phyloP scores from a whole-genome alignment of 148 eudicot genomes.

The Hydrangea macrophylla region DNA sequence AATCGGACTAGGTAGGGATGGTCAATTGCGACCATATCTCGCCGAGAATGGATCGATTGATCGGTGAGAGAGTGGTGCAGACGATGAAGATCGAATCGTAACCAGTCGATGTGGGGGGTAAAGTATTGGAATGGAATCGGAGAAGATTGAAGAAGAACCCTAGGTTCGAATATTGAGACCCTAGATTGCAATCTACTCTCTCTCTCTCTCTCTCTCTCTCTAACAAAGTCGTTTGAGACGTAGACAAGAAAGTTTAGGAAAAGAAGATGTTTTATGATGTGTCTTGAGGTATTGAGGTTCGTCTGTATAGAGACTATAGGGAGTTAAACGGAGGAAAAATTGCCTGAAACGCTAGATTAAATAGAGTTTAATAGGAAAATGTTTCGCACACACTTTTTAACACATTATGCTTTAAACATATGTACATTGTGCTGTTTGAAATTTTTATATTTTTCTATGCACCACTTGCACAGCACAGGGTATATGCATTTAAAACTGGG shows the following conservation, averaged over 20 bases:
- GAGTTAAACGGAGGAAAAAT: too few relatives aligned
- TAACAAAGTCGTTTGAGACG: not conserved
- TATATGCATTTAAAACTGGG: too few relatives aligned
- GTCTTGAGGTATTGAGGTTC: too few relatives aligned
- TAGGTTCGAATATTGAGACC: slow-evolving; percentile 3
- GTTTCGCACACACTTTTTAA: too few relatives aligned
- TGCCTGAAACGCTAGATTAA: too few relatives aligned
- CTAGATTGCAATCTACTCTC: slow-evolving; percentile 12
- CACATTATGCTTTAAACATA: too few relatives aligned
- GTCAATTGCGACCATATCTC: not conserved
- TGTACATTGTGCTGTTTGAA: too few relatives aligned
- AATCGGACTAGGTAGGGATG: not conserved
- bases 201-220: not conserved
- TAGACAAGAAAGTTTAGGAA: not conserved
- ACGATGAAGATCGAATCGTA: not conserved
- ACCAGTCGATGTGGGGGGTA: not conserved
- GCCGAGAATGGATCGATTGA: not conserved
- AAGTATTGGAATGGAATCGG: not conserved
- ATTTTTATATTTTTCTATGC: too few relatives aligned
- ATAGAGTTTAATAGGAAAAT: too few relatives aligned
- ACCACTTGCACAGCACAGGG: too few relatives aligned
- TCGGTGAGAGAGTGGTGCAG: not conserved
- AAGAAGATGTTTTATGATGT: too few relatives aligned
- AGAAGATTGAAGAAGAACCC: not conserved
- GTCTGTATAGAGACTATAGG: too few relatives aligned